Conservation (phyloP, 805 yeast species). For the Candida silvicultrix region DNA sequence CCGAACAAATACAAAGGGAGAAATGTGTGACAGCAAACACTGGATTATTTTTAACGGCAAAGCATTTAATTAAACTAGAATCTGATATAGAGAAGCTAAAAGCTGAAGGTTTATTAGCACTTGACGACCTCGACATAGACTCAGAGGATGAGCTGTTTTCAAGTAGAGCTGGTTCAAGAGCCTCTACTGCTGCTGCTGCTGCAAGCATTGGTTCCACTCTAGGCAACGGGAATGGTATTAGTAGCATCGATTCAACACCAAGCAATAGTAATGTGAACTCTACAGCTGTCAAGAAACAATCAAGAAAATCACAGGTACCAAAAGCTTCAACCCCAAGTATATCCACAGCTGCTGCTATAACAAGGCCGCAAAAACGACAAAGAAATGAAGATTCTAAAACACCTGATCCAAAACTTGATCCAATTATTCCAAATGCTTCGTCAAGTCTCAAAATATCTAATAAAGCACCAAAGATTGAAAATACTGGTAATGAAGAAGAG, state of each 20-base stretch:
- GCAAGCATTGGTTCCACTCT: not conserved
- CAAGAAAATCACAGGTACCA: constrained; percentile 2
- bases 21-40: constrained; percentile 79
- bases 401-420: constrained; percentile 9
- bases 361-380: constrained; percentile 16
- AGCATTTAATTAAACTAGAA: constrained; percentile 69
- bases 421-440: not conserved
- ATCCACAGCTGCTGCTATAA: not conserved
- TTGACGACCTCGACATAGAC: constrained; percentile 32
- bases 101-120: constrained; percentile 68
- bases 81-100: constrained; percentile 71
- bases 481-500: constrained; percentile 43
- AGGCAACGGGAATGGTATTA: not conserved
- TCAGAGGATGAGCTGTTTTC: constrained; percentile 29
- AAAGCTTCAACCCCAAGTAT: constrained; percentile 11
- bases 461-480: constrained; percentile 6
- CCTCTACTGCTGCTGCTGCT: constrained; percentile 14
- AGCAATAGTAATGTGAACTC: not conserved
- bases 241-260: not conserved
- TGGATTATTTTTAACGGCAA: constrained; percentile 68
- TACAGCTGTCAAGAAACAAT: constrained; percentile 5
- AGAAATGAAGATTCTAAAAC: constrained; percentile 13
- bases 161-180: constrained; percentile 24
- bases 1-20: constrained; percentile 62
- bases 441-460: not conserved